Conservation (phyloP, 768 basidiomycete genomes). For the Phlegmacium glaucopus region DNA sequence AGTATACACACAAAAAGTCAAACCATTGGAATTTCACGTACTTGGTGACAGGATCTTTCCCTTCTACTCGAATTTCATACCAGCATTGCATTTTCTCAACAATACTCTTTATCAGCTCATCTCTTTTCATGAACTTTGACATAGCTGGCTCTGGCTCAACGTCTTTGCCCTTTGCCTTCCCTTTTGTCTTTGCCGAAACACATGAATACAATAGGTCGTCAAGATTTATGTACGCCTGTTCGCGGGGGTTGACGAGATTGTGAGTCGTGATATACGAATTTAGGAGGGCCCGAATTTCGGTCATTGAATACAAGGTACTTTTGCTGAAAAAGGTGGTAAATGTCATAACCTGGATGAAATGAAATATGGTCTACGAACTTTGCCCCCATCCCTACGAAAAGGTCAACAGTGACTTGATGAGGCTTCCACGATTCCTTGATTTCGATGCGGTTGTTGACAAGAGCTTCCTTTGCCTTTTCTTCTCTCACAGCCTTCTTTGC, state of each 20-base stretch:
- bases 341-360: neutral
- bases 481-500: conserved; percentile 58
- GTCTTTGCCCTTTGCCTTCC: conserved; percentile 29
- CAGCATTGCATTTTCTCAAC: conserved; percentile 71
- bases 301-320: conserved; percentile 47
- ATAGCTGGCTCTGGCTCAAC: conserved; percentile 7
- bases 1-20: no score
- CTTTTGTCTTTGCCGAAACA: conserved; percentile 32
- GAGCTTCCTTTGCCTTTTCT: conserved; percentile 43
- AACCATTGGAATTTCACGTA: conserved; percentile 27
- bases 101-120: conserved; percentile 55
- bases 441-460: conserved; percentile 45
- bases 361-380: conserved; percentile 43
- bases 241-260: conserved; percentile 59
- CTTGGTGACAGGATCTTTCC: conserved; percentile 58
- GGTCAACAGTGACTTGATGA: conserved; percentile 44
- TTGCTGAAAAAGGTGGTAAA: conserved; percentile 34
- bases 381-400: conserved; percentile 63
- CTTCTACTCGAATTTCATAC: conserved; percentile 59
- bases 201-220: conserved; percentile 42
- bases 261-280: conserved; percentile 61
- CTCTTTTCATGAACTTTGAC: conserved; percentile 62
- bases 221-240: conserved; percentile 71
- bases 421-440: conserved; percentile 80
- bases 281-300: conserved; percentile 55